Conservation (phyloP, 2,329 filamentous ascomycete species). For the Pseudogymnoascus sp. region DNA sequence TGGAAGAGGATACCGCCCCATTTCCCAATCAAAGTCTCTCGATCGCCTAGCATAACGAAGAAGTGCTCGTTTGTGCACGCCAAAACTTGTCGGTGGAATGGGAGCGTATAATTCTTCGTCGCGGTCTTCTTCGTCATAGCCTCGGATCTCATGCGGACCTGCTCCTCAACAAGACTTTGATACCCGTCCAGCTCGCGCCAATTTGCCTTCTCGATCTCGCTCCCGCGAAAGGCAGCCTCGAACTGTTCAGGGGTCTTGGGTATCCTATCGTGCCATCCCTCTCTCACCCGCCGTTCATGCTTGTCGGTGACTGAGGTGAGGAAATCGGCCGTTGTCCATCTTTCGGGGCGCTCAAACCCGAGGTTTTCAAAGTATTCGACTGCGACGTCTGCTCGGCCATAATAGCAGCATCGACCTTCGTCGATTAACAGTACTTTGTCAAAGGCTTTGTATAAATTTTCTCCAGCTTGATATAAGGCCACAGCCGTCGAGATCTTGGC, state of each 20-base stretch:
- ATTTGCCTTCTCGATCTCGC: slow-evolving; percentile 36
- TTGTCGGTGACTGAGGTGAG: slow-evolving; percentile 69
- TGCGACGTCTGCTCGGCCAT: slow-evolving; percentile 53
- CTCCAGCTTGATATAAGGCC: slow-evolving; percentile 61
- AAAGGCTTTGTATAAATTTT: slow-evolving; percentile 64
- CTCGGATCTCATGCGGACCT: slow-evolving; percentile 33
- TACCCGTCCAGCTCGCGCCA: slow-evolving; percentile 45
- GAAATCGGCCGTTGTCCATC: slow-evolving; percentile 69
- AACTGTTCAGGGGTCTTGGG: slow-evolving; percentile 53
- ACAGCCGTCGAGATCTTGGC: slow-evolving; percentile 62
- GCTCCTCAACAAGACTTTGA: slow-evolving; percentile 32
- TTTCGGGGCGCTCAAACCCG: slow-evolving; percentile 47
- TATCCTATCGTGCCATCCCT: slow-evolving; percentile 47
- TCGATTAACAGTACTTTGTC: slow-evolving; percentile 78
- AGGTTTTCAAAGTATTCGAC: slow-evolving; percentile 58
- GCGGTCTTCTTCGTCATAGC: slow-evolving; percentile 31
- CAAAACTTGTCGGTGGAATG: slow-evolving; percentile 42
- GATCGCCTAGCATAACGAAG: slow-evolving; percentile 30
- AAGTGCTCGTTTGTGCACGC: slow-evolving; percentile 36
- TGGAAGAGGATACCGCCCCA: slow-evolving; percentile 30
- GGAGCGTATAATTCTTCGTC: slow-evolving; percentile 45
- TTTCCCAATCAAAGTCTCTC: slow-evolving; percentile 29
- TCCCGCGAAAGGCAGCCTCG: slow-evolving; percentile 41
- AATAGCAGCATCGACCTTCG: slow-evolving; percentile 58
- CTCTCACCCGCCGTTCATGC: slow-evolving; percentile 59